Percentiles rank a stretch among this genome's conserved stretches.
Evolutionary conservation across 2,329 filamentous ascomycete species (phyloP).

Genomic region (Aspergillus viridinutans): DNA sequence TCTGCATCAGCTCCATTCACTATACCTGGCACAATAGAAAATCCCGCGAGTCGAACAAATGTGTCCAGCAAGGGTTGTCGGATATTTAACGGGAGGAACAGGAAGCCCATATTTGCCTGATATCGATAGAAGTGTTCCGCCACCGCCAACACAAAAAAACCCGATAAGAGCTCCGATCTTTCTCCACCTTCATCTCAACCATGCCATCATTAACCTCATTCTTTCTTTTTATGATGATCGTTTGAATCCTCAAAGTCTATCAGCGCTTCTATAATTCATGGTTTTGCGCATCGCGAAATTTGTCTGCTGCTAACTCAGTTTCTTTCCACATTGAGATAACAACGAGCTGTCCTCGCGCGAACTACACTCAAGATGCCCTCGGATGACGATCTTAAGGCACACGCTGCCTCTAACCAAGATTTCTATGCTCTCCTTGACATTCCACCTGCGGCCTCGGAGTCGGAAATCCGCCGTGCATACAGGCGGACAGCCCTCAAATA

Average conservation of each 20-base stretch:
- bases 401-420: constrained; percentile 61
- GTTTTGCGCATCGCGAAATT: neutral
- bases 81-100: too few species aligned
- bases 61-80: neutral
- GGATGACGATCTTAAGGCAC: constrained; percentile 49
- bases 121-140: neutral
- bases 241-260: neutral
- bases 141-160: constrained; percentile 3
- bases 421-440: constrained; percentile 74
- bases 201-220: neutral
- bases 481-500: constrained; percentile 81
- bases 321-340: neutral
- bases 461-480: constrained; percentile 80
- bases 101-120: neutral
- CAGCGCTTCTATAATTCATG: neutral
- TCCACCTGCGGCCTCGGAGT: constrained; percentile 58
- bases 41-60: neutral
- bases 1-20: neutral
- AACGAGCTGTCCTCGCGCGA: neutral
- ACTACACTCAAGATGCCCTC: constrained; percentile 25
- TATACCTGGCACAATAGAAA: neutral
- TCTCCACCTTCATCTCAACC: neutral
- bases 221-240: neutral
- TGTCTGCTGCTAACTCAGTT: neutral
- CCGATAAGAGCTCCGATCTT: neutral